Evolutionary conservation across 345 rosid species (phyloP).

Genomic region (Aquilaria yunnanensis): DNA sequence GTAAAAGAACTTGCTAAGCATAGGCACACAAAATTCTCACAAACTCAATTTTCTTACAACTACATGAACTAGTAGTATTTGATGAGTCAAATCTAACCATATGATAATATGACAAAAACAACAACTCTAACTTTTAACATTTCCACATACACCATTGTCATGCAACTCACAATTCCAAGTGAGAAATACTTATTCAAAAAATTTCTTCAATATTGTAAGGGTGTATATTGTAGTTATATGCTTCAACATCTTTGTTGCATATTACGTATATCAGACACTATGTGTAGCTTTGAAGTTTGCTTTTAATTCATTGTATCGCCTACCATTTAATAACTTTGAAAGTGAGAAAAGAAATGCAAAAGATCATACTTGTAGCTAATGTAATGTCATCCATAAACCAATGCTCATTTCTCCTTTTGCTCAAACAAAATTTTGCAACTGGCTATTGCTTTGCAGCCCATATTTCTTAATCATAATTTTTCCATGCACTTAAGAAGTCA

Average conservation of each 20-base stretch:
- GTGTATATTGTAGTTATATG: constrained; percentile 21
- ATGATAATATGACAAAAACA: constrained; percentile 18
- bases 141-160: constrained; percentile 16
- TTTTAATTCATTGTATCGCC: constrained; percentile 29
- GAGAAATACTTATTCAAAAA: constrained; percentile 27
- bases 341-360: constrained; percentile 24
- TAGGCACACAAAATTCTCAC: constrained; percentile 30
- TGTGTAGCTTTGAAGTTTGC: constrained; percentile 17
- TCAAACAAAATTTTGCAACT: constrained; percentile 20
- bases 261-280: constrained; percentile 21
- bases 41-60: constrained; percentile 31
- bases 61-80: constrained; percentile 18
- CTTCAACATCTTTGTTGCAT: constrained; percentile 26
- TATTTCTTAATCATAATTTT: constrained; percentile 21
- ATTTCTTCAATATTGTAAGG: constrained; percentile 21
- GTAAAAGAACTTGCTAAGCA: constrained; percentile 26
- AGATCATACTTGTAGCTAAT: constrained; percentile 23
- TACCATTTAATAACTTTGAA: constrained; percentile 21
- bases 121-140: constrained; percentile 20
- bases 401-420: constrained; percentile 31
- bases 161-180: constrained; percentile 22
- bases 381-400: constrained; percentile 24
- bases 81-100: constrained; percentile 14
- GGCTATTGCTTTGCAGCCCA: constrained; percentile 23
- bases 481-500: constrained; percentile 27